Evolutionary conservation across 2,329 filamentous ascomycete species (phyloP).

Genomic region (Calonectria pseudoturangicola): DNA sequence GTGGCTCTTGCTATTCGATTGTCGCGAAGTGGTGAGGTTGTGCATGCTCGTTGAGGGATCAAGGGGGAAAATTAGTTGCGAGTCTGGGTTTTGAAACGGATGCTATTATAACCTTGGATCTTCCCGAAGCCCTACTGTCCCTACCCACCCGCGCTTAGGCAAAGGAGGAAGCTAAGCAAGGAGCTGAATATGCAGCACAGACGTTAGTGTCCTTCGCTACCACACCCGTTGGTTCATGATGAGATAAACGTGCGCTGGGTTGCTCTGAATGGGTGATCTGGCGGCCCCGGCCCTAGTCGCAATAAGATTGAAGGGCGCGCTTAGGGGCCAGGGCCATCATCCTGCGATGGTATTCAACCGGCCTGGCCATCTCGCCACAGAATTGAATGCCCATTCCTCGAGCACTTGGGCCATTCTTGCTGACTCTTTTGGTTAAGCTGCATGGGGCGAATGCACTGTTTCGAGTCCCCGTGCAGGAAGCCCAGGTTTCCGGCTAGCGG

Average conservation of each 20-base stretch:
- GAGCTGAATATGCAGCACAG: constrained; percentile 22
- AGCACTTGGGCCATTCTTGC: background rate
- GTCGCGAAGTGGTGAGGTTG: background rate
- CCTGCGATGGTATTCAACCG: constrained; percentile 14
- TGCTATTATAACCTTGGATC: constrained; percentile 2
- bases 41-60: background rate
- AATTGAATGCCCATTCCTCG: constrained; percentile 12
- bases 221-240: constrained; percentile 8
- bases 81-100: background rate
- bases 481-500: background rate
- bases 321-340: constrained; percentile 27
- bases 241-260: constrained; percentile 11
- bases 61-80: background rate
- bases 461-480: background rate
- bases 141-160: constrained; percentile 11
- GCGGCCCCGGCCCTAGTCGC: constrained; percentile 20
- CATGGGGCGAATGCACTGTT: constrained; percentile 5
- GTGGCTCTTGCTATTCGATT: background rate
- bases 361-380: background rate
- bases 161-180: constrained; percentile 20
- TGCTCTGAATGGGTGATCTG: constrained; percentile 10
- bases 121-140: constrained; percentile 8
- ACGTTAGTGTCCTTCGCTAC: background rate
- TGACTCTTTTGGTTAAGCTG: constrained; percentile 5
- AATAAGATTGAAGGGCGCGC: constrained; percentile 37